Evolutionary conservation across 257 asterid genomes (phyloP).

Genomic region (Solanum verrucosum): DNA sequence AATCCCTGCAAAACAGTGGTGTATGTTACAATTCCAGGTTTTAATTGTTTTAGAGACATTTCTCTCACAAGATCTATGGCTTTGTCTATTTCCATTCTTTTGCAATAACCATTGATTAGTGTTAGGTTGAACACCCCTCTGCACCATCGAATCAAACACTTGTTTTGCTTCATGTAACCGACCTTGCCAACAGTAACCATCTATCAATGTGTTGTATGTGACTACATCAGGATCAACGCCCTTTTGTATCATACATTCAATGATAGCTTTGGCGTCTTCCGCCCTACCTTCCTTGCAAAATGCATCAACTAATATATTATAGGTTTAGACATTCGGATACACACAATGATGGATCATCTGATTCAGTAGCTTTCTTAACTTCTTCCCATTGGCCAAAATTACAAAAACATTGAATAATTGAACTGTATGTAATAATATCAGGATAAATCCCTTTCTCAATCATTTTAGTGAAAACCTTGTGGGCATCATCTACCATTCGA

Average conservation of each 20-base stretch:
- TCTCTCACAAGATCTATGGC: not conserved
- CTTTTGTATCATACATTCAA: not conserved
- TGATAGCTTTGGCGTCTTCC: not conserved
- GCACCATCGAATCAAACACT: not conserved
- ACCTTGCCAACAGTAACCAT: conserved; percentile 1
- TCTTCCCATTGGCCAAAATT: conserved; percentile 4
- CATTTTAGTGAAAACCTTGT: not conserved
- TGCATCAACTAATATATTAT: not conserved
- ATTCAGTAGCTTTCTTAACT: not conserved
- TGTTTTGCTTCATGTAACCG: not conserved
- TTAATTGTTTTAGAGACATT: not conserved
- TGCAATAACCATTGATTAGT: conserved; percentile 3
- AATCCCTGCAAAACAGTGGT: conserved; percentile 1
- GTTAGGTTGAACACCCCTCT: not conserved
- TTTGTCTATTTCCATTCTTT: not conserved
- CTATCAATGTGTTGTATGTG: conserved; percentile 1
- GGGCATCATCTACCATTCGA: not conserved
- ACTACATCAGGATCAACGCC: not conserved
- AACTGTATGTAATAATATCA: not conserved
- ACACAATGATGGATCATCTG: not conserved
- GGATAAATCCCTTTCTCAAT: not conserved
- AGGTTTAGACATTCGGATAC: not conserved
- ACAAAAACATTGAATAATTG: conserved; percentile 4
- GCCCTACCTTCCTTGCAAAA: not conserved
- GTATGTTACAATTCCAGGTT: not conserved